Conservation (phyloP, 768 basidiomycete species). For the Leccinum variicolor region DNA sequence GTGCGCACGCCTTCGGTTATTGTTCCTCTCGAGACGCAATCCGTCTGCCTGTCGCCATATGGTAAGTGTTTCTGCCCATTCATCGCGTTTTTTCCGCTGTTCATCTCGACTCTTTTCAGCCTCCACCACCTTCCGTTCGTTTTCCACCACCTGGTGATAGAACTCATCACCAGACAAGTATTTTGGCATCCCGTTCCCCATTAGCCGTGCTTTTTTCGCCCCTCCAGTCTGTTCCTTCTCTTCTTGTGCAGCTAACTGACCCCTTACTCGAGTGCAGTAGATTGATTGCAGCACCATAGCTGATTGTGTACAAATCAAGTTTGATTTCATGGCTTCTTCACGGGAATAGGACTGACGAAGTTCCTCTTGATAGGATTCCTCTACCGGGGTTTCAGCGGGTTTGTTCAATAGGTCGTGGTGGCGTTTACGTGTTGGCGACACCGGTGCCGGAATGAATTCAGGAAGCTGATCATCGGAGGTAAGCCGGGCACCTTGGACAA, state of each 20-base stretch:
- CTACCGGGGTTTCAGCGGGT: background rate
- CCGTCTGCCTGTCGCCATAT: background rate
- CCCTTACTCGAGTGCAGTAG: conserved; percentile 9
- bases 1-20: background rate
- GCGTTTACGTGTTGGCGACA: background rate
- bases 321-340: no score
- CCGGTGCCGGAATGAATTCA: background rate
- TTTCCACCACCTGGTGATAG: background rate
- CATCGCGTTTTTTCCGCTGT: background rate
- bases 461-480: background rate
- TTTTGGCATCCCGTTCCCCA: conserved; percentile 20
- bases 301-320: background rate
- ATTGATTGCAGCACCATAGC: conserved; percentile 1
- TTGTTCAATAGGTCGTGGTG: background rate
- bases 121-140: background rate
- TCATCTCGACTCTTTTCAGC: background rate
- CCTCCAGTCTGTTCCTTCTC: conserved; percentile 11
- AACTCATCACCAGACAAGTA: conserved; percentile 21
- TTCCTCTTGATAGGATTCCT: background rate
- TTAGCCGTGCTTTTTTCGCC: conserved; percentile 4
- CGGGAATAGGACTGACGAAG: background rate
- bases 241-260: conserved; percentile 17
- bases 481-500: background rate
- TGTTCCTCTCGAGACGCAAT: background rate
- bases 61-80: background rate